Evolutionary conservation across 306 rosid genomes (phyloP), one percentile per base, ranked within the genome.

Genomic region (Biancaea sappan): DNA sequence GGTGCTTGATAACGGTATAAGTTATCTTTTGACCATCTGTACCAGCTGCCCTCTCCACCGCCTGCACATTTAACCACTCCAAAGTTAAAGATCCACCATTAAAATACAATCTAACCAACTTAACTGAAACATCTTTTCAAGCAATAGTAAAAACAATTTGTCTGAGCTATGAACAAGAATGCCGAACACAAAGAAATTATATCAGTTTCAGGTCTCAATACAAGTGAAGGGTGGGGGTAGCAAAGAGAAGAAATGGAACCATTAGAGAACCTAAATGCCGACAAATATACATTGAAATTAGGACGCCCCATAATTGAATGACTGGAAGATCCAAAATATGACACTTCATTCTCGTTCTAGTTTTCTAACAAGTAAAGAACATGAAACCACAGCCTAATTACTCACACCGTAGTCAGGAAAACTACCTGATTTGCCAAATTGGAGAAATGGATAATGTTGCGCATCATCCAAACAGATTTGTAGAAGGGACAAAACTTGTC

Each of bases 401-500:
- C 58, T 40, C 34, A 53, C 8, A 64, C 63, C 38, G 68, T 4
- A 34, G 48, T 4, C 11, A 6, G 68, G 43, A 38, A 62, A 63
- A 38, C 13, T 74, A 92, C 99, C 98, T 95, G 99, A 83, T 95
- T 95, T 54, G 99, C 97, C 92, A 95, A 85, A 83, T 90, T 92
- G 83, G 40, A 95, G 90, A 88, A 95, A 87, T 95, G 99, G 75
- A 95, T 95, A 81, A 95, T 95, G 82, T 95, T 95, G 83, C 99
- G 98, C 99, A 95, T 95, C 99, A 95, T 87, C 99, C 99, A 95
- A 47, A 92, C 98, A 43, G 99, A 95, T 88, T 95, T 95, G 95
- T 92, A 95, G 91, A 95, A 92, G 34, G 99, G 99, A 74, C 99
- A 95, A 87, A 84, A 95, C 72, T 95, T 95, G 86, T 95, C 99